These are phyloP conservation scores for Fusarium domesticum DNA, from an alignment of 2,329 filamentous ascomycete species.

Conservation along the genomic window DNA sequence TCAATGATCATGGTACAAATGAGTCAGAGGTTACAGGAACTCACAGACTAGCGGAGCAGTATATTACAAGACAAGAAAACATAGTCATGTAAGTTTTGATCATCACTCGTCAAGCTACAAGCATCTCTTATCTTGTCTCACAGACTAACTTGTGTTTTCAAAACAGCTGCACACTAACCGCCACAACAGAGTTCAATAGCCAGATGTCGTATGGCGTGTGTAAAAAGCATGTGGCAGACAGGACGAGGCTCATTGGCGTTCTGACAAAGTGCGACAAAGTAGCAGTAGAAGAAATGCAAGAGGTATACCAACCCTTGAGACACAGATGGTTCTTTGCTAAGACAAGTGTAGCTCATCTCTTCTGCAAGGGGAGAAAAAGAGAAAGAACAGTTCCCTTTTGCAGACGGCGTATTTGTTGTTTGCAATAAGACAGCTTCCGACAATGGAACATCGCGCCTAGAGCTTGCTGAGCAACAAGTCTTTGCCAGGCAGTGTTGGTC, in stretches of 20 bases:
- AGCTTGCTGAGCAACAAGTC: not conserved
- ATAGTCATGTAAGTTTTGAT: not conserved
- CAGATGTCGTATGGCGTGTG: not conserved
- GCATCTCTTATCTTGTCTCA: too few relatives aligned
- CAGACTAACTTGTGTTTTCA: not conserved
- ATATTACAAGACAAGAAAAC: not conserved
- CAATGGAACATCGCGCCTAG: too few relatives aligned
- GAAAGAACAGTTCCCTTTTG: not conserved
- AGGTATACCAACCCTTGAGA: not conserved
- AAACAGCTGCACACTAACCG: not conserved
- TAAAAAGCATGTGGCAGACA: not conserved
- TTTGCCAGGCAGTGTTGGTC: not conserved
- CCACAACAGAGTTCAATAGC: not conserved
- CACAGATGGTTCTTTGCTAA: not conserved
- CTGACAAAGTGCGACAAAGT: not conserved
- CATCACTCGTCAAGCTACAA: too few relatives aligned
- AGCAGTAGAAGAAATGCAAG: not conserved
- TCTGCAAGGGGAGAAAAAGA: not conserved
- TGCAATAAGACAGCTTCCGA: not conserved
- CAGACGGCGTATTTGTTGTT: not conserved
- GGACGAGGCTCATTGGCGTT: not conserved
- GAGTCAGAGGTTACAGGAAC: not conserved
- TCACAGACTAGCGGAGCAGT: not conserved
- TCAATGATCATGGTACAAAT: not conserved
- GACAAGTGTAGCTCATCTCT: not conserved